These are phyloP conservation scores for Chlorella sp. DNA, from an alignment of 139 green algal genomes.

Conservation along the genomic window DNA sequence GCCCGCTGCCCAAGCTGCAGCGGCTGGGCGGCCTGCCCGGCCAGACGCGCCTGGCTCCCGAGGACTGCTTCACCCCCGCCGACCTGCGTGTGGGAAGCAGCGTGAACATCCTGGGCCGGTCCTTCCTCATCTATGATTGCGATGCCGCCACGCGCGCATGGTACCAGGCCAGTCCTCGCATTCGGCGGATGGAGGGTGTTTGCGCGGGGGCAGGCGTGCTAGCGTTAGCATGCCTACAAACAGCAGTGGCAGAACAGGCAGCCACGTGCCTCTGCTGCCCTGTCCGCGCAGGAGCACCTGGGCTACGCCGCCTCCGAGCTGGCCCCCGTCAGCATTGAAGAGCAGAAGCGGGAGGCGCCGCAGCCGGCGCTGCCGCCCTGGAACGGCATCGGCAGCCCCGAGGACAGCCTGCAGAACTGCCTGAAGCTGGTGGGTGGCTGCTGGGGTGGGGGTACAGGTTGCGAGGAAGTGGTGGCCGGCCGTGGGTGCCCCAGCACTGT, in stretches of 20 bases:
- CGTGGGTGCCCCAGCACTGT: too few relatives aligned
- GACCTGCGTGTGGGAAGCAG: slow-evolving; percentile 85
- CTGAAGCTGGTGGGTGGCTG: slow-evolving; percentile 55
- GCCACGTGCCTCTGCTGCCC: too few relatives aligned
- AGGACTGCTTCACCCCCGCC: slow-evolving; percentile 65
- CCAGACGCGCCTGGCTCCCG: slow-evolving; percentile 7
- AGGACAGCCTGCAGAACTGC: slow-evolving; percentile 90
- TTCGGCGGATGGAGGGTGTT: not conserved
- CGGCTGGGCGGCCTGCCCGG: slow-evolving; percentile 4
- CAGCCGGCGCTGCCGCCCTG: slow-evolving; percentile 69
- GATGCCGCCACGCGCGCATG: slow-evolving; percentile 88
- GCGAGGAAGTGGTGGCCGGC: too few relatives aligned
- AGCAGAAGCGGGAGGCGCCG: slow-evolving; percentile 51
- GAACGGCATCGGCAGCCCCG: slow-evolving; percentile 84
- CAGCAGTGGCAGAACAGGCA: too few relatives aligned
- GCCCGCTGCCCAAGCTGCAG: slow-evolving; percentile 71
- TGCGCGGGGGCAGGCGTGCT: not conserved
- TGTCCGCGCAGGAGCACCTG: slow-evolving; percentile 69
- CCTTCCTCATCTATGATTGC: slow-evolving; percentile 87
- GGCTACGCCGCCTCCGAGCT: slow-evolving; percentile 68
- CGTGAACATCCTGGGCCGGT: slow-evolving; percentile 76
- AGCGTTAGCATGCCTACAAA: too few relatives aligned
- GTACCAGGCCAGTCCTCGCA: slow-evolving; percentile 54
- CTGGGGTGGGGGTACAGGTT: too few relatives aligned
- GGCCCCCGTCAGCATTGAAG: slow-evolving; percentile 65